Conservation (phyloP, 352 stramenopile species). For the Phytopythium boreale region DNA sequence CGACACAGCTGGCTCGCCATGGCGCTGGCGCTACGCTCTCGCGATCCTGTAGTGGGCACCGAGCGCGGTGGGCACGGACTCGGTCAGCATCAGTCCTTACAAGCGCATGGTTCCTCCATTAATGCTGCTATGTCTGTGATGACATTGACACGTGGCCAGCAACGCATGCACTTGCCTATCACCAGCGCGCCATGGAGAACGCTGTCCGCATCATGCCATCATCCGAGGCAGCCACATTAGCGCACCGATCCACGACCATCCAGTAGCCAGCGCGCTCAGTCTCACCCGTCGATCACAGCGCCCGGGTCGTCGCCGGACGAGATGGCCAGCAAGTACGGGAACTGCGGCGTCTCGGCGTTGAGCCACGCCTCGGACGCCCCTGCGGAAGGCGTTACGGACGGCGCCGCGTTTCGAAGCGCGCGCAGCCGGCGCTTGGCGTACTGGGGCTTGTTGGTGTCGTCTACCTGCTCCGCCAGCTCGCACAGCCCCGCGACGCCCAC, state of each 20-base stretch:
- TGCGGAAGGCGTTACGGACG: not conserved
- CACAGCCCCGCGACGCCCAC: conserved; percentile 25
- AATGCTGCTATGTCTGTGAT: not conserved
- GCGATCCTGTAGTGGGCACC: conserved; percentile 20
- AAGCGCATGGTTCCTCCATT: not conserved
- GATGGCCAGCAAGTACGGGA: conserved; percentile 62
- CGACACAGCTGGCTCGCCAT: conserved; percentile 31
- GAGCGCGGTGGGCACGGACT: too few species aligned
- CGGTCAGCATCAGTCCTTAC: too few species aligned
- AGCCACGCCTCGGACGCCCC: conserved; percentile 33
- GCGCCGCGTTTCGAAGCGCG: conserved; percentile 9
- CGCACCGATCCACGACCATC: too few species aligned
- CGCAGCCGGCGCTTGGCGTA: conserved; percentile 45
- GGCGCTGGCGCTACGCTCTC: conserved; percentile 24
- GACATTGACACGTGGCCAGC: not conserved
- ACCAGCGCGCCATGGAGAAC: conserved; percentile 12
- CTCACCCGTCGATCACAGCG: conserved; percentile 28
- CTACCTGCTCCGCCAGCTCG: conserved; percentile 41
- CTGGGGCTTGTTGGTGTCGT: conserved; percentile 22
- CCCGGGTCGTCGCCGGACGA: conserved; percentile 51
- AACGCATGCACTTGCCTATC: conserved; percentile 4
- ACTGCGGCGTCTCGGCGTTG: conserved; percentile 43
- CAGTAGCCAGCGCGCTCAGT: too few species aligned
- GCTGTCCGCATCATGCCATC: not conserved
- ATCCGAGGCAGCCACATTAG: too few species aligned